Base-by-base conservation (phyloP, 2,329 filamentous ascomycete genomes). In the Pyrenochaeta sp. region DNA sequence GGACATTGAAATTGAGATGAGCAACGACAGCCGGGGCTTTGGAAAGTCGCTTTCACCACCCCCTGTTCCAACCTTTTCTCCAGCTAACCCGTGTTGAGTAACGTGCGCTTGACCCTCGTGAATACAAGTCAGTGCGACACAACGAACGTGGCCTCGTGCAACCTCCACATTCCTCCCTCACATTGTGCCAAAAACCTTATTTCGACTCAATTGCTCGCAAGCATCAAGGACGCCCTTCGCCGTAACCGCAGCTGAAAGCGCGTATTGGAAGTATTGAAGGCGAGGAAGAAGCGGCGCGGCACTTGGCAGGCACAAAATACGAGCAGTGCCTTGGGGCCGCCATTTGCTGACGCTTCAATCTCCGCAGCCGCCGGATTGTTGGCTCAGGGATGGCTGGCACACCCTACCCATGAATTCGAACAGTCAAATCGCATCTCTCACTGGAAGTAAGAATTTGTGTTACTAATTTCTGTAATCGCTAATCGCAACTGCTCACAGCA, bases 1-100 rank as follows among this genome's bases (percentile, higher is more conserved):
- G 13, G 30, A 44, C n/a, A 10, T 36, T 40, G 44, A 50, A 52
- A 59, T 59, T 59, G 52, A 34, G 56, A 59, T 59, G 49, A 15
- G 52, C 56, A 49, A 9, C 39, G 48, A 34, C 49, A 37, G 37
- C 13, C 9, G 32, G 37, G 46, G 39, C 12, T 36, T 36, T 15
- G 34, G 13, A 30, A 19, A 12, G 13, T 36, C 7, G 34, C 8
- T 36, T 36, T 36, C 12, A 36, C 13, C 12, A 36, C 12, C 34
- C 34, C 34, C 12, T 39, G 24, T 13, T 28, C 42, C 22, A 45
- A 27, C 30, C 13, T 19, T 19, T 25, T 15, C 43, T 32, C 46
- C 5, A n/a, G 39, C 12, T 5, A 44, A 39, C 34, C n/a, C 39
- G n/a, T 22, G 22, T 27, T n/a, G 15, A 32, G 32, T n/a, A 50